Evolutionary conservation across 2,329 filamentous ascomycete species (phyloP).

Genomic region (Kalaharituber pfeilii): DNA sequence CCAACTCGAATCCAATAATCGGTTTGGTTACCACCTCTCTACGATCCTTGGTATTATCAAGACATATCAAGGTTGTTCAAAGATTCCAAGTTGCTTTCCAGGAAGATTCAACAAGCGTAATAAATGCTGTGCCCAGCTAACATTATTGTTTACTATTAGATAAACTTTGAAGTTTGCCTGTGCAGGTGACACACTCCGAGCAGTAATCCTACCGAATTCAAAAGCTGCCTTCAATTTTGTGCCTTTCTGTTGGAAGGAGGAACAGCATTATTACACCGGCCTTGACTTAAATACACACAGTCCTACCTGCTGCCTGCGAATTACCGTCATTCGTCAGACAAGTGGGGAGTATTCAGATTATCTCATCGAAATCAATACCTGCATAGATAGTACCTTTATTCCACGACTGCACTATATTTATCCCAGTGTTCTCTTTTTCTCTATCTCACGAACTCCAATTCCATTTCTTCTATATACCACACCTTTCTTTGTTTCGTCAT

Average conservation of each 20-base stretch:
- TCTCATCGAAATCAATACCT: no score
- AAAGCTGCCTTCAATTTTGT: background rate
- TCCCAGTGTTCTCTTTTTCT: background rate
- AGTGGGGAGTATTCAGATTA: no score
- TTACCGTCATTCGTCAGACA: no score
- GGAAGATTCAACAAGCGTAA: background rate
- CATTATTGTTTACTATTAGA: background rate
- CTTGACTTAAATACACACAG: no score
- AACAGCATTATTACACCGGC: no score
- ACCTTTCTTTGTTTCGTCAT: background rate
- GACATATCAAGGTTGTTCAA: no score
- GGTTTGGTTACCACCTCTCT: no score
- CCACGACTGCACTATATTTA: no score
- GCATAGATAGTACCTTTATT: no score
- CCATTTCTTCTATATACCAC: background rate
- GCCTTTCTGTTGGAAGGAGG: background rate
- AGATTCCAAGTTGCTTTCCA: background rate
- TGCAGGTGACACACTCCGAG: background rate
- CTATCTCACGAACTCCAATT: background rate
- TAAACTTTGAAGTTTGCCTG: background rate
- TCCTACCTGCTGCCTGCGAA: no score
- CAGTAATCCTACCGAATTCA: background rate
- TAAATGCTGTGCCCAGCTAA: background rate
- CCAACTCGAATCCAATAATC: no score
- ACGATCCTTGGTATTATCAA: no score